Conservation (phyloP, 305 asterid genomes). For the Rubia occidens region DNA sequence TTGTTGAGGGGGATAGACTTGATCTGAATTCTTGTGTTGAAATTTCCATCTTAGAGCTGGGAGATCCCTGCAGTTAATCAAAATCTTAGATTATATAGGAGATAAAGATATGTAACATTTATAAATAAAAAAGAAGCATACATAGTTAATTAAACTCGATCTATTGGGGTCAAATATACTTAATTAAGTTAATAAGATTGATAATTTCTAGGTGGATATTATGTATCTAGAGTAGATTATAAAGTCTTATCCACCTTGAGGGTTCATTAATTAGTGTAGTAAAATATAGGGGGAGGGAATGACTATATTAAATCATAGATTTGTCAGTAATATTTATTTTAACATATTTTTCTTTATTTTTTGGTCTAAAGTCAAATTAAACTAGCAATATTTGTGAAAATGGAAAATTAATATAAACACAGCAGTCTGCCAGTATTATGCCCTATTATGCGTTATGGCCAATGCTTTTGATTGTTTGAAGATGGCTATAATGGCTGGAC, state of each 20-base stretch:
- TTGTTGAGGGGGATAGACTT: slow-evolving; percentile 41
- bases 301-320: neutral
- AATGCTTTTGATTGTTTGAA: slow-evolving; percentile 10
- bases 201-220: neutral
- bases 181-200: neutral
- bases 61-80: slow-evolving; percentile 20
- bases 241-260: neutral
- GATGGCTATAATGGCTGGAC: slow-evolving; percentile 2
- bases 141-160: neutral
- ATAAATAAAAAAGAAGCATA: neutral
- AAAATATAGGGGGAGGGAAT: neutral
- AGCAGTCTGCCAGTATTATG: neutral
- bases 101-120: neutral
- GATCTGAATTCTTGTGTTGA: slow-evolving; percentile 46
- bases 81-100: slow-evolving; percentile 2
- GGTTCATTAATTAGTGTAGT: neutral
- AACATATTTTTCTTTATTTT: neutral
- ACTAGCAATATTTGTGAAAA: neutral
- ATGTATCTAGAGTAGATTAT: neutral
- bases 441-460: neutral
- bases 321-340: neutral
- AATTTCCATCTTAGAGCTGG: slow-evolving; percentile 27
- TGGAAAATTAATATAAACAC: neutral
- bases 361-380: slow-evolving; percentile 5
- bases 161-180: neutral